These are phyloP conservation scores for Lentinula edodes DNA, from an alignment of 768 basidiomycete genomes.

Conservation along the genomic window DNA sequence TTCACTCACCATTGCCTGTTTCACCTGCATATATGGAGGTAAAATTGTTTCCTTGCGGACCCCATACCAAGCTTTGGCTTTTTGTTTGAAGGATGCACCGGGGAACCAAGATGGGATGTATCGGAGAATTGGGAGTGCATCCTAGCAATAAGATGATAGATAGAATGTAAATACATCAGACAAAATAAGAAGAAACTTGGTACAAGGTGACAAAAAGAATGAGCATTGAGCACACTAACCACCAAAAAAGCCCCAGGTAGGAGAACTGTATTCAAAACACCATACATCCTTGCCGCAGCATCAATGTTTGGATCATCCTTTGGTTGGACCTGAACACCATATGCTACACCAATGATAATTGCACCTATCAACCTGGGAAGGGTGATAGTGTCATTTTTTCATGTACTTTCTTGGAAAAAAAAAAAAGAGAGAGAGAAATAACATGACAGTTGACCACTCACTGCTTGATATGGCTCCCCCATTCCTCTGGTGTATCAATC, in stretches of 20 bases:
- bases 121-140: not conserved
- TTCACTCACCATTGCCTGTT: too few species aligned
- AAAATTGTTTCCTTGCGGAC: too few species aligned
- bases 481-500: not conserved
- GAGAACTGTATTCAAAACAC: conserved; percentile 26
- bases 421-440: not conserved
- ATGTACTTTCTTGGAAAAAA: not conserved
- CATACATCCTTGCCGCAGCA: conserved; percentile 32
- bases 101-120: not conserved
- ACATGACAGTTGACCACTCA: not conserved
- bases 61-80: too few species aligned
- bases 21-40: too few species aligned
- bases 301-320: conserved; percentile 38
- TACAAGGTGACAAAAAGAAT: too few species aligned
- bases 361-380: conserved; percentile 30
- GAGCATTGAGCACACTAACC: conserved; percentile 10
- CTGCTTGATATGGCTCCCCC: not conserved
- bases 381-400: not conserved
- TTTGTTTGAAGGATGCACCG: too few species aligned
- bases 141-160: not conserved
- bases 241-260: conserved; percentile 40
- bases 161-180: too few species aligned
- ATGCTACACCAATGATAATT: conserved; percentile 36
- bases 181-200: too few species aligned
- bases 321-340: conserved; percentile 37